Evolutionary conservation across 768 basidiomycete species (phyloP).

Genomic region (Auriscalpium orientale): DNA sequence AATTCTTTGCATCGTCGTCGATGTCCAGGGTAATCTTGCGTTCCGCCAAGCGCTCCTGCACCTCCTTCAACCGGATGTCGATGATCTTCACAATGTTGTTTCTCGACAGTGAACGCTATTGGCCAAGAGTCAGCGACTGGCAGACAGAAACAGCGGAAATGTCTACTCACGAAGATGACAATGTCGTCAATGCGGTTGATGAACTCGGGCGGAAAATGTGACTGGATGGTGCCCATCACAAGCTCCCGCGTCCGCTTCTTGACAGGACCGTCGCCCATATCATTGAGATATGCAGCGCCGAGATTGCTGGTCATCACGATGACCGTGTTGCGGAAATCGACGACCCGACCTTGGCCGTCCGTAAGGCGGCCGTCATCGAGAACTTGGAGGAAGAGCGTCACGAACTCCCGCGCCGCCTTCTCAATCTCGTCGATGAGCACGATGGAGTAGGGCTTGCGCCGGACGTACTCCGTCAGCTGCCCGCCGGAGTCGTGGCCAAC

Average conservation of each 20-base stretch:
- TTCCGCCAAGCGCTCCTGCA: constrained; percentile 71
- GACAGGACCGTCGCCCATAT: constrained; percentile 67
- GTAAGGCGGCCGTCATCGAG: constrained; percentile 90
- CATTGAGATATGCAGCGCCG: constrained; percentile 69
- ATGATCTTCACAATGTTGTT: constrained; percentile 79
- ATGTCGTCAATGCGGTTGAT: constrained; percentile 86
- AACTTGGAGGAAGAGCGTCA: constrained; percentile 72
- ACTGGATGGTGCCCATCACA: constrained; percentile 74
- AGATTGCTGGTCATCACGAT: constrained; percentile 95
- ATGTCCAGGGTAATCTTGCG: constrained; percentile 77
- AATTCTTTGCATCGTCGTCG: constrained; percentile 68
- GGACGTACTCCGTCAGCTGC: constrained; percentile 88
- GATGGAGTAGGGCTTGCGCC: constrained; percentile 85
- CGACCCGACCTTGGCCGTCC: constrained; percentile 85
- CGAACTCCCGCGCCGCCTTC: constrained; percentile 70
- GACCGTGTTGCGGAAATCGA: constrained; percentile 86
- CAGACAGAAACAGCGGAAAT: background rate
- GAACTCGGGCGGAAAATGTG: constrained; percentile 90
- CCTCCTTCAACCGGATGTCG: constrained; percentile 78
- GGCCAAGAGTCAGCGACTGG: constrained; percentile 23
- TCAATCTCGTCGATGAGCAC: constrained; percentile 86
- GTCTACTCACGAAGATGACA: constrained; percentile 53
- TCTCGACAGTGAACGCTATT: constrained; percentile 72
- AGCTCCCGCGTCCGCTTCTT: constrained; percentile 48
- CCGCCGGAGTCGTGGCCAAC: constrained; percentile 88